phyloP scores from a whole-genome alignment of 2,329 filamentous ascomycete species.

The Neospermospora avenae region DNA sequence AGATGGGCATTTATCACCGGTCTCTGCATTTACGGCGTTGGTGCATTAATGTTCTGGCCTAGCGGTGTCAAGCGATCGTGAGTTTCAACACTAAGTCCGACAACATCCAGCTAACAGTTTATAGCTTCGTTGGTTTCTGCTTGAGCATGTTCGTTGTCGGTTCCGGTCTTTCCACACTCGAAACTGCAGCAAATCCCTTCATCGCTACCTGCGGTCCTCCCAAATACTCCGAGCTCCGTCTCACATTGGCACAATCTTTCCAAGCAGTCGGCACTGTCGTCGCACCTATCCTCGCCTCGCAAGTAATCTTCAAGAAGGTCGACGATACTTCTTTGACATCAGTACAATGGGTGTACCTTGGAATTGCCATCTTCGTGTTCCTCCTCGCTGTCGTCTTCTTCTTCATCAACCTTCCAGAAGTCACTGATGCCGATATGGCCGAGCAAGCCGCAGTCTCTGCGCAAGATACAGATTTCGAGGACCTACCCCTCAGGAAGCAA shows the following conservation, averaged over 20 bases:
- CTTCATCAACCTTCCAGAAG: constrained; percentile 61
- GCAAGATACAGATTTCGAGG: constrained; percentile 21
- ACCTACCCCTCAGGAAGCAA: constrained; percentile 37
- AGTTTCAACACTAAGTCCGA: background rate
- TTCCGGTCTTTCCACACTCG: constrained; percentile 70
- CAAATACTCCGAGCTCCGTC: constrained; percentile 68
- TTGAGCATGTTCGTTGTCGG: constrained; percentile 62
- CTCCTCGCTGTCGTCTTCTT: constrained; percentile 65
- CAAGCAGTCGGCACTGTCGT: constrained; percentile 72
- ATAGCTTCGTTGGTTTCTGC: constrained; percentile 31
- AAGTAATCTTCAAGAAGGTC: constrained; percentile 65
- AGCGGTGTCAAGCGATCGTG: constrained; percentile 52
- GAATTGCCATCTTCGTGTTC: constrained; percentile 71
- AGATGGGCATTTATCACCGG: constrained; percentile 77
- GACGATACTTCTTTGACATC: constrained; percentile 53
- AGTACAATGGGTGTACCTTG: constrained; percentile 81
- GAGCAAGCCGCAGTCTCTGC: constrained; percentile 39
- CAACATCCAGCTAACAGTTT: background rate
- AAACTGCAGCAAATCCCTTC: constrained; percentile 79
- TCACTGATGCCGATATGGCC: constrained; percentile 50
- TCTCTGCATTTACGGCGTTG: constrained; percentile 68
- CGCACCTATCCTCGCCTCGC: constrained; percentile 65
- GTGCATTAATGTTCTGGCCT: constrained; percentile 82
- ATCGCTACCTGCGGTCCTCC: constrained; percentile 60
- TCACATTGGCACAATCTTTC: constrained; percentile 71